Conservation (phyloP, 352 stramenopile species). For the Globisporangium viniferum region DNA sequence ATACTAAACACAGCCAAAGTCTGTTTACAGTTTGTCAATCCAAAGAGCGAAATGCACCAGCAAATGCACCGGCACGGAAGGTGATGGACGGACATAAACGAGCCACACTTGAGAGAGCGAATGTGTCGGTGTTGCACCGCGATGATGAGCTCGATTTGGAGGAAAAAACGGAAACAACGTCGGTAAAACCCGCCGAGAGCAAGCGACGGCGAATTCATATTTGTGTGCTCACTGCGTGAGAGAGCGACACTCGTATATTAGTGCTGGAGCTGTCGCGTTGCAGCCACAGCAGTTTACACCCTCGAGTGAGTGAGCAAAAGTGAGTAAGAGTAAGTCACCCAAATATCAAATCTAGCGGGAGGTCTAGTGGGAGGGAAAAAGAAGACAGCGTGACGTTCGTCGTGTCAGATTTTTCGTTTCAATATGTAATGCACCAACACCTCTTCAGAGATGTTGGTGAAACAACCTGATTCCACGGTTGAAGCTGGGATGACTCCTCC, state of each 20-base stretch:
- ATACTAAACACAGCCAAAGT: background rate
- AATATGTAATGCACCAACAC: too few relatives aligned
- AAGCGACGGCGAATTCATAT: background rate
- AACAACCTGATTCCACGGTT: too few relatives aligned
- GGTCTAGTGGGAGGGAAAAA: background rate
- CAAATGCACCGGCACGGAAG: background rate
- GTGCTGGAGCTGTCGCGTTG: background rate
- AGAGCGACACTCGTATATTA: too few relatives aligned
- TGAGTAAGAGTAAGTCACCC: background rate
- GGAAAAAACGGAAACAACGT: background rate
- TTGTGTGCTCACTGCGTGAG: background rate
- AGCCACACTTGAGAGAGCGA: background rate
- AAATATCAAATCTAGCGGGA: background rate
- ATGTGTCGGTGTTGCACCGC: background rate
- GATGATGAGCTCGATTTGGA: background rate
- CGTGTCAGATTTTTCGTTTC: background rate
- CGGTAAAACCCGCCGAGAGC: background rate
- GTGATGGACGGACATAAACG: background rate
- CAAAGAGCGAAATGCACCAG: background rate
- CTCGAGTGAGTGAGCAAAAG: too few relatives aligned
- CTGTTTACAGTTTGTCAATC: background rate
- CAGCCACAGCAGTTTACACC: background rate
- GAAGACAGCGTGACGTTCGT: background rate
- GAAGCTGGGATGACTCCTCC: too few relatives aligned
- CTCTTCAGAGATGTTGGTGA: too few relatives aligned